phyloP scores from a whole-genome alignment of 208 protist species.

The Spongospora subterranea region DNA sequence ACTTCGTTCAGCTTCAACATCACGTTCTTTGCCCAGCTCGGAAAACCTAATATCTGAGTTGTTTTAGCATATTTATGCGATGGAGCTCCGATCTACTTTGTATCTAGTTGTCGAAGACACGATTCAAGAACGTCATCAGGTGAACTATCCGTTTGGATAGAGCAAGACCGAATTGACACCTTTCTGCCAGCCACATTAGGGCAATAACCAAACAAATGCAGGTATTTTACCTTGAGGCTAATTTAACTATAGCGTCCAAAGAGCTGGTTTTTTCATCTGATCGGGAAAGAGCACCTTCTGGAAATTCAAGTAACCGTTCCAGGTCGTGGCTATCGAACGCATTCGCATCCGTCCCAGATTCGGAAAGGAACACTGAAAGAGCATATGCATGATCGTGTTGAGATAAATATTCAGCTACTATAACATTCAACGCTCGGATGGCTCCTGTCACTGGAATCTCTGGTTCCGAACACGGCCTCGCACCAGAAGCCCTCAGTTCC shows the following conservation, averaged over 20 bases:
- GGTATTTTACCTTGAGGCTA: neutral
- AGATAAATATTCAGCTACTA: conserved; percentile 15
- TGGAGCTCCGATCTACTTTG: neutral
- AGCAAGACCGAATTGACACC: neutral
- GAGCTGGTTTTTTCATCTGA: neutral
- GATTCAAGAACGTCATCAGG: neutral
- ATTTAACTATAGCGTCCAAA: neutral
- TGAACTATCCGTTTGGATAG: neutral
- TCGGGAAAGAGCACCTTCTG: neutral
- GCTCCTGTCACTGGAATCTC: neutral
- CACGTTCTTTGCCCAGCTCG: neutral
- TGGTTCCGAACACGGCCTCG: neutral
- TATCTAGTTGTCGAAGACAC: neutral
- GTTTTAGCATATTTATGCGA: neutral
- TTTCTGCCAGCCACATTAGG: neutral
- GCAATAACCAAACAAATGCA: neutral
- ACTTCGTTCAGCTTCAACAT: neutral
- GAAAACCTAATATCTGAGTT: neutral
- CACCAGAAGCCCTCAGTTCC: neutral
- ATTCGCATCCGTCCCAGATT: conserved; percentile 28
- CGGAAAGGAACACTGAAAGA: conserved; percentile 25
- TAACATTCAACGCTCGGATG: neutral
- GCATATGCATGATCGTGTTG: conserved; percentile 32
- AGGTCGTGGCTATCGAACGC: neutral
- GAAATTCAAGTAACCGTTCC: neutral